These are phyloP conservation scores for Strobilomyces dryophilus DNA, from an alignment of 768 basidiomycete species.

Conservation along the genomic window DNA sequence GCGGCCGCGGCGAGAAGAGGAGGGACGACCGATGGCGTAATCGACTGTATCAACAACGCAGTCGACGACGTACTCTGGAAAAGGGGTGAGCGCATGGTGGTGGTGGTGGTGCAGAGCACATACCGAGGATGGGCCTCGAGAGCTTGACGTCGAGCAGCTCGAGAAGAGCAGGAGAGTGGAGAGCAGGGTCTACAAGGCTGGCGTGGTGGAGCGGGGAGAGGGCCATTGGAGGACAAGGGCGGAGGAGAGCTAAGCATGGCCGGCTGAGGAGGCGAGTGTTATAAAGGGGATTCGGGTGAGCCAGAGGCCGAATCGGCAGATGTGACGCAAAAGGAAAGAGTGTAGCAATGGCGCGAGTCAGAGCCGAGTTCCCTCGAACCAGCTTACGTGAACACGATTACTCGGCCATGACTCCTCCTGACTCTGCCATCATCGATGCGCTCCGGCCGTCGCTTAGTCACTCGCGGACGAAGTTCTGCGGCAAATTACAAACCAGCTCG, in stretches of 20 bases:
- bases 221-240: slow-evolving; percentile 11
- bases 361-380: slow-evolving; percentile 10
- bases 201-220: slow-evolving; percentile 41
- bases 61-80: slow-evolving; percentile 67
- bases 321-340: slow-evolving; percentile 25
- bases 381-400: slow-evolving; percentile 6
- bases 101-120: slow-evolving; percentile 22
- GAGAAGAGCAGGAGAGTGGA: slow-evolving; percentile 62
- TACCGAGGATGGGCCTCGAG: slow-evolving; percentile 59
- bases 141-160: slow-evolving; percentile 67
- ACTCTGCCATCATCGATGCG: neutral
- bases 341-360: slow-evolving; percentile 29
- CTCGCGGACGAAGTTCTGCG: neutral
- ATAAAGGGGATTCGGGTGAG: slow-evolving; percentile 30
- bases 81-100: neutral
- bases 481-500: slow-evolving; percentile 8
- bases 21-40: slow-evolving; percentile 67
- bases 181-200: slow-evolving; percentile 57
- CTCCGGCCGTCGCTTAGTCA: neutral
- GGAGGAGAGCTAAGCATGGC: slow-evolving; percentile 11
- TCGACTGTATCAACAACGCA: slow-evolving; percentile 69
- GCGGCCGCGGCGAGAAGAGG: slow-evolving; percentile 51
- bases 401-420: neutral
- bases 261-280: slow-evolving; percentile 12
- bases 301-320: slow-evolving; percentile 34